A percentile compares a stretch with the other conserved stretches of the same genome.
phyloP scores from a whole-genome alignment of 306 rosid species.

The Oxytropis ochrocephala region DNA sequence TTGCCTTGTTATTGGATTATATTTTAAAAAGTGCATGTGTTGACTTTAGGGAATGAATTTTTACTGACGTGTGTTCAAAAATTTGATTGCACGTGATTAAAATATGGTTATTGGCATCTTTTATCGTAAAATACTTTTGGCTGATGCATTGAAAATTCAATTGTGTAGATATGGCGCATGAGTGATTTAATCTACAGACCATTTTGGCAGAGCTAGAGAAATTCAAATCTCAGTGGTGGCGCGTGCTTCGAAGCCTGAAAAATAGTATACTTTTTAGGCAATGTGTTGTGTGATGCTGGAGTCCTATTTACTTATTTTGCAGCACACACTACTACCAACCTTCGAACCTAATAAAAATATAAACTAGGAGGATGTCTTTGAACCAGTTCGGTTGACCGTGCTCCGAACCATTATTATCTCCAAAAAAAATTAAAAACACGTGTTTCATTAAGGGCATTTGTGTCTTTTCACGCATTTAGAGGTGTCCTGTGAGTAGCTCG shows the following conservation, averaged over 20 bases:
- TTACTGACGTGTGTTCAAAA: neutral
- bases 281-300: neutral
- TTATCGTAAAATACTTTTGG: neutral
- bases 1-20: neutral
- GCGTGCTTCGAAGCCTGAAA: slow-evolving; percentile 68
- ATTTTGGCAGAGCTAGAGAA: slow-evolving; percentile 86
- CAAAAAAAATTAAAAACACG: too few species aligned
- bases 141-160: slow-evolving; percentile 8
- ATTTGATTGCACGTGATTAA: neutral
- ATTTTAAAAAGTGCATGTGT: neutral
- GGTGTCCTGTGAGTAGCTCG: too few species aligned
- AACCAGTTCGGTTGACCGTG: too few species aligned
- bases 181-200: slow-evolving; percentile 94
- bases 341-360: too few species aligned
- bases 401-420: too few species aligned
- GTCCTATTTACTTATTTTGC: too few species aligned
- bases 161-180: slow-evolving; percentile 97
- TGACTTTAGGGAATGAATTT: neutral
- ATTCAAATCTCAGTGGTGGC: slow-evolving; percentile 87
- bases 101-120: too few species aligned
- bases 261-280: slow-evolving; percentile 1
- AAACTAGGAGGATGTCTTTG: too few species aligned
- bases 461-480: too few species aligned
- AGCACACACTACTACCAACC: too few species aligned
- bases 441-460: too few species aligned